Evolutionary conservation across 768 basidiomycete genomes (phyloP), one percentile per base, ranked within the genome.

Genomic region (Kwoniella shandongensis): DNA sequence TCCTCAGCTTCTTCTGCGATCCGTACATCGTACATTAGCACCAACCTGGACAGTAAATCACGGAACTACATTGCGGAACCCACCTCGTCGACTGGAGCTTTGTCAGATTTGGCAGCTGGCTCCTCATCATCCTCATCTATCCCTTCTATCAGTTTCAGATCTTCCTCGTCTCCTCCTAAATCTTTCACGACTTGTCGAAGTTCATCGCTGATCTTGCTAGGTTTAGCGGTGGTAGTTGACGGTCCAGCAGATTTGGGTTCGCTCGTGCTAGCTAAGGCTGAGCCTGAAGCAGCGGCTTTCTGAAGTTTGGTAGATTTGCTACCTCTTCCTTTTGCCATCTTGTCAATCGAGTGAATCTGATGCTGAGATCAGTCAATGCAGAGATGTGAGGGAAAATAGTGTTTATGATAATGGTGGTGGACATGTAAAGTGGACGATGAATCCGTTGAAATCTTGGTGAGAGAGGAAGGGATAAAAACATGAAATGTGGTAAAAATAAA

Each of bases 141-240:
- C 2, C 71, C 75, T 22, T 59, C 60, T 11, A 76, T 63, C 42
- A 76, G 47, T 23, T 68, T 62, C 22, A 73, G 56, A 64, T 76
- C 75, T 23, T 70, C 66, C 11, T 76, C 75, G 53, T 76, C 75
- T 18, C 75, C 75, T 18, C 75, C 75, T 4, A 76, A 59, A 48
- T 74, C 75, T 48, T 60, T 65, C 23, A 76, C 73, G 7, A 67
- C 75, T 40, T 70, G 62, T 35, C 64, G 46, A 1, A 76, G 54
- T 35, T 59, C 58, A 22, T 63, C 66, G 44, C 57, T 66, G 30
- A 65, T 51, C 29, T 59, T 61, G 48, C 42, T 56, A 29, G 51
- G 29, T 50, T 36, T 35, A 2, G 53, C 23, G 5, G 40, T 20
- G 20, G 22, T 12, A 13, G 25, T 54, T 30, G 51, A 39, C 42